Base-by-base conservation (phyloP, 2,329 filamentous ascomycete species). In the Magnaporthiopsis rhizophila region DNA sequence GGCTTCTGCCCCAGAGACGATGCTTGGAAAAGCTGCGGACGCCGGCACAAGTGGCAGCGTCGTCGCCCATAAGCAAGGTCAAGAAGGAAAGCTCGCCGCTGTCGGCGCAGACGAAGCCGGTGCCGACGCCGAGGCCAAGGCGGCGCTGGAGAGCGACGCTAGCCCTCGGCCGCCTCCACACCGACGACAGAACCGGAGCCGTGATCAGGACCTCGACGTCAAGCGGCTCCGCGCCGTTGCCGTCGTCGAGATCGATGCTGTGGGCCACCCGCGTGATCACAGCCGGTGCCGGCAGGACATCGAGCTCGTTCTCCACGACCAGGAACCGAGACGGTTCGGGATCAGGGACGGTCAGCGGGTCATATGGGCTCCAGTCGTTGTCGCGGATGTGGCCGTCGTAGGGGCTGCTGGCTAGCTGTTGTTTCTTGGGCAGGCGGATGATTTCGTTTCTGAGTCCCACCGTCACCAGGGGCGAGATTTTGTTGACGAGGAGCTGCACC, bases 71-170 rank as follows among this genome's bases (percentile, higher is more conserved):
- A 21, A 32, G 24, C 28, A 21, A 53, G 21, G 6, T 53, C 45
- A 53, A 11, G 45, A 30, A 71, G 62, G 34, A 67, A 24, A 15
- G 80, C 62, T 78, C 75, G 4, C 79, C 79, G 53, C 73, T 79
- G 67, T 82, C 79, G 5, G 72, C 72, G 30, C 76, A 73, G 50
- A 76, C 61, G 60, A 79, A 80, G 13, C 71, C 72, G 0, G 72
- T 75, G n/a, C n/a, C n/a, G n/a, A n/a, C n/a, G 8, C 78, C 78
- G 18, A 67, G 57, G 0, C 71, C 71, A 2, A 77, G 65, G 11
- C 71, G 71, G 28, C 74, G 72, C 62, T 75, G 74, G 6, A 77
- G 65, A 3, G 75, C 76, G 8, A 76, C 64, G 11, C 73, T 71
- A 15, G 74, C 63, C 3, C 72, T 70, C 1, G 74, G 75, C 18